Conservation (phyloP, 345 rosid species). For the Gossypium arboreum region DNA sequence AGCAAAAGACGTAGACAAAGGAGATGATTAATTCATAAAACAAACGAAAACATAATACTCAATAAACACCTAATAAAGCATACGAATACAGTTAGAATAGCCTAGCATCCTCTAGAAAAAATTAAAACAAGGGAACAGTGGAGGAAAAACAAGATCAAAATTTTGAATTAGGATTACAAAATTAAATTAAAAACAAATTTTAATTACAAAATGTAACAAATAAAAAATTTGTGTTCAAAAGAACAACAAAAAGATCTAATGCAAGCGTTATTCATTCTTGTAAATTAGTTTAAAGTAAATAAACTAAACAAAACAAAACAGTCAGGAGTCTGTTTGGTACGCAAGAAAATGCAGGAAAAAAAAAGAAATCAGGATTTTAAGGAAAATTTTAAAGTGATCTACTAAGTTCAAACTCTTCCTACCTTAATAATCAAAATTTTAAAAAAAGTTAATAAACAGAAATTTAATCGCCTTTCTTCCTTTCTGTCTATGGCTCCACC, state of each 20-base stretch:
- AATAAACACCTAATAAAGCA: neutral
- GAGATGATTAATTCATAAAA: slow-evolving; percentile 15
- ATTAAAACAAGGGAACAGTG: neutral
- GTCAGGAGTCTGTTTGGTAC: slow-evolving; percentile 25
- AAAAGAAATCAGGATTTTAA: slow-evolving; percentile 11
- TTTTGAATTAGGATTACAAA: neutral
- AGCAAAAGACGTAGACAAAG: slow-evolving; percentile 20
- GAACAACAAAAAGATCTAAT: slow-evolving; percentile 4
- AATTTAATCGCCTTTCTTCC: slow-evolving; percentile 5
- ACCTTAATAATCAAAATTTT: neutral
- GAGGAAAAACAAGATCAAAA: neutral
- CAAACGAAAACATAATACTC: neutral
- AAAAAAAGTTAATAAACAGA: neutral
- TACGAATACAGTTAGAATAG: neutral
- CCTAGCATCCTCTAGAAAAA: neutral
- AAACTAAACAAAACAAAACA: slow-evolving; percentile 14
- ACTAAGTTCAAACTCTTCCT: slow-evolving; percentile 19
- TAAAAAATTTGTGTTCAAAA: neutral
- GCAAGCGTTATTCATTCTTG: neutral
- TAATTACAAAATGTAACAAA: neutral
- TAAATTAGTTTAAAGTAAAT: slow-evolving; percentile 6
- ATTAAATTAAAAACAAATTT: neutral
- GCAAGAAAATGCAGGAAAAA: slow-evolving; percentile 27
- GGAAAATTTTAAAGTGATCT: slow-evolving; percentile 12
- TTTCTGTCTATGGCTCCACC: slow-evolving; percentile 16